Base-by-base conservation (phyloP, 164 flowering plant species). In the Nelumbo lutea region DNA sequence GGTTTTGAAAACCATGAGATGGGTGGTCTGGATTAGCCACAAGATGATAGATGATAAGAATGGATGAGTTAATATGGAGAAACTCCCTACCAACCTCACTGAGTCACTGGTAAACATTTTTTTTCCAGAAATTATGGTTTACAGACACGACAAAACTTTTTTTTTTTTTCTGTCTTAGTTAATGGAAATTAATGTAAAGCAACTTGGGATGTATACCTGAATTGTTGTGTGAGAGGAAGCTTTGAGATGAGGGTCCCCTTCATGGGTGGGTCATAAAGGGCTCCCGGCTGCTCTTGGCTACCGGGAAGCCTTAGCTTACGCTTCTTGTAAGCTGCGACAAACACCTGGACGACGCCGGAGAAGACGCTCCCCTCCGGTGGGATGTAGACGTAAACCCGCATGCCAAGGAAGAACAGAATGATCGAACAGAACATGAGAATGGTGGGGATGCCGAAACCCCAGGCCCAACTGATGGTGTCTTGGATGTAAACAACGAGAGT, bases 401-500 rank as follows among this genome's bases (percentile, higher is more conserved):
- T 81, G 1, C 98, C 99, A 6, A 87, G 9, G 59, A 89, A 82
- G 83, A 89, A 92, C 1, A 90, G 57, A 1, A 73, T 45, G 42
- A 87, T 79, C 1, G 98, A 82, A 0, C 73, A 59, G 8, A 74
- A 52, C 97, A 92, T 90, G 40, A 84, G 72, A n/a, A 50, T 10
- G 0, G 98, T 78, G 0, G 93, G 96, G 8, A 90, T 77, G 5
- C 81, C 97, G 4, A 92, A 79, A 0, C 98, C 99, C 6, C 78
- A 3, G 3, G 75, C 79, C 99, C 99, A 95, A 64, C 93, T 88
- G 0, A 92, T 72, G 1, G 70, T 75, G 46, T 79, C 77, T 74
- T 92, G 99, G 2, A 95, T 76, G 64, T 95, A 95, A 5, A 95
- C 90, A 13, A 95, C 74, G 6, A 85, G 59, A 0, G 99, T 90